Evolutionary conservation across 768 basidiomycete genomes (phyloP), one percentile per base, ranked within the genome.

Genomic region (Suillus tomentosus): DNA sequence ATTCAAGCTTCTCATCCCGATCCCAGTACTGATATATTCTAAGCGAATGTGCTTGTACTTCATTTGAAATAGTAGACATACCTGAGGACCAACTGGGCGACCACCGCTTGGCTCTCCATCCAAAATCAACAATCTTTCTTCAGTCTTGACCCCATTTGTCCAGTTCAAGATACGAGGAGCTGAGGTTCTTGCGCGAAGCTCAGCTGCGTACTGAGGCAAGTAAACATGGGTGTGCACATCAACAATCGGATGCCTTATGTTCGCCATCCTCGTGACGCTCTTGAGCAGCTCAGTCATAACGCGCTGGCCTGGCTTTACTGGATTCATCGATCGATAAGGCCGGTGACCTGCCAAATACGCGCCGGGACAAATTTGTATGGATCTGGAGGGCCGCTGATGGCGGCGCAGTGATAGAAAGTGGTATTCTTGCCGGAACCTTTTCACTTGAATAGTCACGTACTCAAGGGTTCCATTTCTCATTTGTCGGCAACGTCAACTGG

Each of bases 171-270:
- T 92, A 47, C 87, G 83, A 27, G 93, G 92, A 2, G 86, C 89
- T 17, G 78, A 73, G 3, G 83, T 75, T 48, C 94, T 85, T 40
- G 85, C 79, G 48, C 91, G 84, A 54, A 95, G 79, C 58, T 93
- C 77, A 0, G 87, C 79, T 22, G 87, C 85, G 74, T 95, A 95
- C 40, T 90, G 83, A 2, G 92, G 91, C 22, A 93, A 83, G 71
- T 93, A 95, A 48, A 94, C 84, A 67, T 95, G 94, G 5, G 91
- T 92, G 79, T 95, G 94, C 39, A 95, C 80, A 78, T 95, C 94
- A 53, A 95, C 85, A 51, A 92, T 77, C 2, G 86, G 79, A 37
- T 69, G 67, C 47, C 67, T 73, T 42, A 74, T 62, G 65, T 48
- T 62, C 66, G 72, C 48, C 61, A 62, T 60, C 19, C 61, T 36